A percentile compares a stretch with the other conserved stretches of the same genome.
phyloP scores from a whole-genome alignment of 495 filamentous ascomycete species.

The Penicillium maclennaniae region DNA sequence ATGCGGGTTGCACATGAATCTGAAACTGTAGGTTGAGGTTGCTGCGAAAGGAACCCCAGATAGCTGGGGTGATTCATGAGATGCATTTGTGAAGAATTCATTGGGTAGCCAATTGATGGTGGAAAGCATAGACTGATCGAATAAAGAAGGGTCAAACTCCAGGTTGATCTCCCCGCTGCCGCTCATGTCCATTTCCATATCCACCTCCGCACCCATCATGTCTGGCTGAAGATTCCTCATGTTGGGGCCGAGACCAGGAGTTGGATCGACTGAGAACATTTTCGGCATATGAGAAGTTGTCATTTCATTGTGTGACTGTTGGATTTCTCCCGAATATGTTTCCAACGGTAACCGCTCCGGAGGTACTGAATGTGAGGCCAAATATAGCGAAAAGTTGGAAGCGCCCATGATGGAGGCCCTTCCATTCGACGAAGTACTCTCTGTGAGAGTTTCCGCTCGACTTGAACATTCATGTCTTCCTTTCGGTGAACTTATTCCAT shows the following conservation, averaged over 20 bases:
- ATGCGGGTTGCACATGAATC: slow-evolving; percentile 19
- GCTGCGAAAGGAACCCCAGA: slow-evolving; percentile 13
- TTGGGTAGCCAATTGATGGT: slow-evolving; percentile 40
- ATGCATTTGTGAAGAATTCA: slow-evolving; percentile 18
- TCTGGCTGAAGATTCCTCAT: slow-evolving; percentile 15
- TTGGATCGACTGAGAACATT: slow-evolving; percentile 5
- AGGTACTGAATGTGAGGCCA: slow-evolving; percentile 4
- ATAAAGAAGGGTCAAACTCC: slow-evolving; percentile 21
- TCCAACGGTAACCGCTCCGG: slow-evolving; percentile 3
- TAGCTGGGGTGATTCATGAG: slow-evolving; percentile 10
- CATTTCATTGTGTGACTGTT: slow-evolving; percentile 13
- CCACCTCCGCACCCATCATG: slow-evolving; percentile 8
- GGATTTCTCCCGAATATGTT: slow-evolving; percentile 8
- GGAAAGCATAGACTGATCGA: slow-evolving; percentile 26
- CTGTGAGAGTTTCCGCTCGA: neutral
- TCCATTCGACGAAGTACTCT: slow-evolving; percentile 2
- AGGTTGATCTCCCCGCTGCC: slow-evolving; percentile 23
- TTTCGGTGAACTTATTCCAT: slow-evolving; percentile 9
- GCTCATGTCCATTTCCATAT: slow-evolving; percentile 18
- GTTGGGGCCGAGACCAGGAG: slow-evolving; percentile 4
- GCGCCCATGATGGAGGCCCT: slow-evolving; percentile 1
- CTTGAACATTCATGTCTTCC: slow-evolving; percentile 1
- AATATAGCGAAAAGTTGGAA: slow-evolving; percentile 8
- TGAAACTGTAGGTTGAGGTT: slow-evolving; percentile 11
- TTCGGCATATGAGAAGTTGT: slow-evolving; percentile 6